Evolutionary conservation across 1,284 basidiomycete species (phyloP), one percentile per base, ranked within the genome.

Genomic region (Sporisorium scitamineum): DNA sequence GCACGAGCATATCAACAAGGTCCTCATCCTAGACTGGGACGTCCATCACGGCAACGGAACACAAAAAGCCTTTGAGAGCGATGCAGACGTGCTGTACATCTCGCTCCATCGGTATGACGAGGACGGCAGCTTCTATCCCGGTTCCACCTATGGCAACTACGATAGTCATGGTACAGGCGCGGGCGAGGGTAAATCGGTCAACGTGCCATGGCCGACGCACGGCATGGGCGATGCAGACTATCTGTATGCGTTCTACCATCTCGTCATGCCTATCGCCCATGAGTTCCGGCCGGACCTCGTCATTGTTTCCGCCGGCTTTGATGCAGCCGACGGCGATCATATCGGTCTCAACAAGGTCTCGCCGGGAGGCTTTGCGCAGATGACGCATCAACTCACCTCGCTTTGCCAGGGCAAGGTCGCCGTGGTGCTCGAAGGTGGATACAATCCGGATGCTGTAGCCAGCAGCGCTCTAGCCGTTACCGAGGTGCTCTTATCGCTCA

Each of bases 1-100:
- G 89, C 85, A 95, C 92, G 92, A 92, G 0, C 84, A 89, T 2
- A 61, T 47, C 24, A 84, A 81, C 84, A 93, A 90, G 81, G 91
- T 99, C 16, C 84, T 99, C 78, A 97, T 99, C 80, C 87, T 99
- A 16, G 96, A 99, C 84, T 99, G 97, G 96, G 96, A 99, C 86
- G 94, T 99, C 0, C 96, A 99, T 86, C 96, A 99, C 85, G 96
- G 96, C 0, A 99, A 99, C 84, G 97, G 97, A 5, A 99, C 96
- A 0, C 97, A 99, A 84, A 89, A 92, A 54, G 94, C 95, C 0
- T 99, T 99, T 86, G 92, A 94, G 81, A 91, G 95, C 71, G 95
- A 98, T 81, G 90, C 92, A 0, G 90, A 90, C 45, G 93, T 99
- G 18, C 88, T 99, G n/a, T 99, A 97, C 86, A 91, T 99, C 22